A percentile compares a stretch with the other conserved stretches of the same genome.
phyloP scores from a whole-genome alignment of 1,284 basidiomycete species.

The Boletus mariae region DNA sequence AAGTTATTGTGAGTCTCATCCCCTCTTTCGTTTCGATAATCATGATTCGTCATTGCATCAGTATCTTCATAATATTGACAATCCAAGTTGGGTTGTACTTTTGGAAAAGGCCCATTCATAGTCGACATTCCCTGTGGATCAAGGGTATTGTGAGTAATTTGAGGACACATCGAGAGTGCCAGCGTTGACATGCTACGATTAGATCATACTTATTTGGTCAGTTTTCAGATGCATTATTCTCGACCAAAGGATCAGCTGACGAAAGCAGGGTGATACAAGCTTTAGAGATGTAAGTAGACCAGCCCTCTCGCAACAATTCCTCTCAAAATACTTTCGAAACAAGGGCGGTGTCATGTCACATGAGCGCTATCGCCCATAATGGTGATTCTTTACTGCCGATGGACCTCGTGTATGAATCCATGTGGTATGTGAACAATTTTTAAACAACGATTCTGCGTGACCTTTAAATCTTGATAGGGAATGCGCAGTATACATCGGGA shows the following conservation, averaged over 20 bases:
- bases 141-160: slow-evolving; percentile 18
- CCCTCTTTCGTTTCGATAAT: neutral
- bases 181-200: neutral
- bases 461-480: slow-evolving; percentile 8
- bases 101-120: slow-evolving; percentile 13
- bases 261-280: slow-evolving; percentile 20
- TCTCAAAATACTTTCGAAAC: neutral
- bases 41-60: neutral
- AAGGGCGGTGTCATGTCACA: slow-evolving; percentile 16
- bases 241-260: neutral
- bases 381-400: rapidly evolving
- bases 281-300: slow-evolving; percentile 10
- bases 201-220: slow-evolving; percentile 23
- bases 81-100: slow-evolving; percentile 24
- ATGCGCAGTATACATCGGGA: slow-evolving; percentile 6
- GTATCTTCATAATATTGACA: slow-evolving; percentile 23
- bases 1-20: slow-evolving; percentile 8
- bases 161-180: neutral
- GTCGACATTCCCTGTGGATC: slow-evolving; percentile 22
- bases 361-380: slow-evolving; percentile 12
- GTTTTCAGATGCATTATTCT: neutral
- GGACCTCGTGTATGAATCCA: neutral
- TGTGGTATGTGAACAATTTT: slow-evolving; percentile 13
- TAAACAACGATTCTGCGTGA: neutral
- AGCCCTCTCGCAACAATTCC: neutral